Conservation (phyloP, 75 land plant species). For the Ceratopteris richardii region DNA sequence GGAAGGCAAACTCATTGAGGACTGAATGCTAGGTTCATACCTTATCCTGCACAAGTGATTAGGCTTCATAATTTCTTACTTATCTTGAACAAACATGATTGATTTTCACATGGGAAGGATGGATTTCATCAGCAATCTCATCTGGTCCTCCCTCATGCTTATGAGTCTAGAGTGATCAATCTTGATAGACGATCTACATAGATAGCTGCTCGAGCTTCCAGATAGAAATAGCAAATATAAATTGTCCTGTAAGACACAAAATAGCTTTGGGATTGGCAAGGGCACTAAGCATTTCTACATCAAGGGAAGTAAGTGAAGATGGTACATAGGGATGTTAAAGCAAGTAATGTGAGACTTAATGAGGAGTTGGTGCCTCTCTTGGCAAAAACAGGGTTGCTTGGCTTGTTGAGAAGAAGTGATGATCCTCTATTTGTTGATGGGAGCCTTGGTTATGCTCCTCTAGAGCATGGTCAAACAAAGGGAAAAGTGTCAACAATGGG, state of each 20-base stretch:
- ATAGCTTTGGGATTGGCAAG: conserved; percentile 76
- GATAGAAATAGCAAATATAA: conserved; percentile 17
- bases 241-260: conserved; percentile 68
- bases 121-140: too few species aligned
- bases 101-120: too few species aligned
- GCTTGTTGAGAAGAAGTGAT: conserved; percentile 9
- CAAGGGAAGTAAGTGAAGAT: conserved; percentile 60
- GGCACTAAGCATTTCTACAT: conserved; percentile 87
- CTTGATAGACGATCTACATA: conserved; percentile 67
- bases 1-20: too few species aligned
- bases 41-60: too few species aligned
- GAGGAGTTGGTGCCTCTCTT: conserved; percentile 60
- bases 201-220: conserved; percentile 41
- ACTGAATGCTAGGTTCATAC: too few species aligned
- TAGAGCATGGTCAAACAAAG: conserved; percentile 15
- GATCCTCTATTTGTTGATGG: conserved; percentile 6
- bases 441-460: conserved; percentile 15
- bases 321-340: conserved; percentile 60
- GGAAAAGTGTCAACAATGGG: conserved; percentile 13
- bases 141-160: too few species aligned
- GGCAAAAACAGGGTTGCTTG: conserved; percentile 47
- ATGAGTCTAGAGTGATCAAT: too few species aligned
- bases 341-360: conserved; percentile 56
- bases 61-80: too few species aligned
- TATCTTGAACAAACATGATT: too few species aligned